Conservation (phyloP, 2,329 filamentous ascomycete species). For the Penicillium psychrosexuale region DNA sequence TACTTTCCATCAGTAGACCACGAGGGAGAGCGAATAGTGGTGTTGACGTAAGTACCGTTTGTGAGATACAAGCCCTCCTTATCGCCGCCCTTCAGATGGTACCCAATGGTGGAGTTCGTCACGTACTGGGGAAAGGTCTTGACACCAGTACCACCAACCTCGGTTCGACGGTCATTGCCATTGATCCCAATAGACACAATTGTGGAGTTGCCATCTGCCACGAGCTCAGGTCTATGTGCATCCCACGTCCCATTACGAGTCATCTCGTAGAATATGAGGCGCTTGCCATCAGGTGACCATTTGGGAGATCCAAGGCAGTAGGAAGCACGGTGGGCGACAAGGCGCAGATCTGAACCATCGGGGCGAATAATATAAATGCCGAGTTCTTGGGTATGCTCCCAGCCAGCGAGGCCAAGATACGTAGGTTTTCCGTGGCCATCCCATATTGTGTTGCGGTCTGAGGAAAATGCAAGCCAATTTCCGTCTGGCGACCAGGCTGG, state of each 20-base stretch:
- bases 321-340: not conserved
- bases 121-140: conserved; percentile 36
- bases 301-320: conserved; percentile 15
- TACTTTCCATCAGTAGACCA: conserved; percentile 37
- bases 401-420: not conserved
- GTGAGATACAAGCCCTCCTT: conserved; percentile 33
- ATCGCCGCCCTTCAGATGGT: conserved; percentile 18
- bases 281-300: conserved; percentile 40
- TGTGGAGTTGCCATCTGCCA: conserved; percentile 24
- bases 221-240: conserved; percentile 29
- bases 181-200: conserved; percentile 6
- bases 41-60: conserved; percentile 10
- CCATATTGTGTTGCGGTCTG: conserved; percentile 45
- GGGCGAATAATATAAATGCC: conserved; percentile 15
- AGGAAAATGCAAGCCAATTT: conserved; percentile 43
- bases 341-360: conserved; percentile 13
- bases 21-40: conserved; percentile 16
- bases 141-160: conserved; percentile 28
- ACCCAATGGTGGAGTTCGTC: conserved; percentile 27
- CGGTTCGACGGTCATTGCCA: conserved; percentile 31
- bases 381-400: conserved; percentile 13
- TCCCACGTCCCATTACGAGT: conserved; percentile 39
- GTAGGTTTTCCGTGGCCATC: conserved; percentile 37
- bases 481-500: conserved; percentile 45
- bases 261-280: conserved; percentile 43